Evolutionary conservation across 2,329 filamentous ascomycete species (phyloP), one percentile per base, ranked within the genome.

Genomic region (Calonectria pteridis): DNA sequence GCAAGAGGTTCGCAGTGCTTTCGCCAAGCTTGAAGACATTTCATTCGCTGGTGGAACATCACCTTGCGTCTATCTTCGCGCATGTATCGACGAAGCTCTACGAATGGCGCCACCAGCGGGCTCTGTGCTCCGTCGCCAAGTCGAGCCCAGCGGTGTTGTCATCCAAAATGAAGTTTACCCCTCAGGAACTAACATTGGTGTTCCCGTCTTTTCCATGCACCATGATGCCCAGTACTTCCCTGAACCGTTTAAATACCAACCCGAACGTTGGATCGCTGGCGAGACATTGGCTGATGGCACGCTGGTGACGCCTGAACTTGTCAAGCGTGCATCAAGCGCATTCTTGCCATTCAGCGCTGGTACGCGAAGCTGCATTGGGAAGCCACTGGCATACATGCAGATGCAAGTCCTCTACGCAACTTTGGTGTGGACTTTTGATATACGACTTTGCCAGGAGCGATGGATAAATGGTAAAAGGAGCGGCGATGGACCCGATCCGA

Each of bases 31-130:
- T 43, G 40, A 43, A 6, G 40, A 43, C 40, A 43, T 43, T 18
- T 43, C 40, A 18, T 43, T 43, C 3, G 40, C 40, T 18, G 16
- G 40, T 43, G 40, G 40, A 43, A 43, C 40, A 18, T 43, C 40
- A 43, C 82, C 78, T 75, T 83, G 82, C 26, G 83, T 77, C 16
- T 49, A 49, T 23, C 46, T 49, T 18, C 46, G 46, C 16, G 46
- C 46, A 11, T 49, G 46, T 23, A 49, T 49, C 46, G 16, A 49
- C 7, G 46, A 49, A 49, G 46, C 46, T 11, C 46, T 49, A 18
- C 46, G 46, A 20, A 18, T 49, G 46, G 16, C 46, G 16, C 46
- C 46, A 7, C 16, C 46, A 18, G 46, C n/a, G 16, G 35, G 35
- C 14, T 37, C 35, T 14, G 40, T 43, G 40, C 40, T 43, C 20